Percentiles rank a stretch among this genome's conserved stretches.
Conservation (phyloP, 108 stramenopile genomes). For the Skeletonema marinoi region DNA sequence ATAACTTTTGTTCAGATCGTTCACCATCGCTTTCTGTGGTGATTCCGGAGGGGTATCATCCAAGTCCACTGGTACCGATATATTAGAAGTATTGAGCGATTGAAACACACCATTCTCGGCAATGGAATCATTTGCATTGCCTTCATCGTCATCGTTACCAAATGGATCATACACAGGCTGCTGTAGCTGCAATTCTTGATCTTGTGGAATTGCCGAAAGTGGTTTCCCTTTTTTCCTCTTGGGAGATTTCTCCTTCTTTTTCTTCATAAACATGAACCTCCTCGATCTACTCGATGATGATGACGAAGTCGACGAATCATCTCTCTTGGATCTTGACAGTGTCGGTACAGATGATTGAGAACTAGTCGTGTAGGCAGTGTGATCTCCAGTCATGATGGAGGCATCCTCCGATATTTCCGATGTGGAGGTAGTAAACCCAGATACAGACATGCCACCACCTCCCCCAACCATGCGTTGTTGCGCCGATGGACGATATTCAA, state of each 20-base stretch:
- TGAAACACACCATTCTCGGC: not conserved
- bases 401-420: conserved; percentile 39
- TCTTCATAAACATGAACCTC: conserved; percentile 22
- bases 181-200: conserved; percentile 1
- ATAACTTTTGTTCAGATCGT: conserved; percentile 19
- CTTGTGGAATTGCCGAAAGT: conserved; percentile 23
- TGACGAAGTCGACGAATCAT: conserved; percentile 8
- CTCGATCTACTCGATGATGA: conserved; percentile 29
- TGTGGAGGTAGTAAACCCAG: conserved; percentile 33
- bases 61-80: not conserved
- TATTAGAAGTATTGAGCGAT: not conserved
- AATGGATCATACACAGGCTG: conserved; percentile 49
- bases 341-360: conserved; percentile 38
- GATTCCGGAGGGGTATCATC: conserved; percentile 3
- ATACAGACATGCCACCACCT: conserved; percentile 9
- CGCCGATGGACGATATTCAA: conserved; percentile 33
- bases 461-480: not conserved
- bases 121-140: not conserved
- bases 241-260: conserved; percentile 11
- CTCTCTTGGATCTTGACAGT: conserved; percentile 38
- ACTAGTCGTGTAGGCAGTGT: conserved; percentile 21
- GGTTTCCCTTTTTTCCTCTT: not conserved
- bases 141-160: conserved; percentile 24
- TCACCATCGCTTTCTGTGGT: not conserved
- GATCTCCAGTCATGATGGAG: conserved; percentile 32